phyloP scores from a whole-genome alignment of 805 yeast species.

The Cyberlindnera sargentensis region DNA sequence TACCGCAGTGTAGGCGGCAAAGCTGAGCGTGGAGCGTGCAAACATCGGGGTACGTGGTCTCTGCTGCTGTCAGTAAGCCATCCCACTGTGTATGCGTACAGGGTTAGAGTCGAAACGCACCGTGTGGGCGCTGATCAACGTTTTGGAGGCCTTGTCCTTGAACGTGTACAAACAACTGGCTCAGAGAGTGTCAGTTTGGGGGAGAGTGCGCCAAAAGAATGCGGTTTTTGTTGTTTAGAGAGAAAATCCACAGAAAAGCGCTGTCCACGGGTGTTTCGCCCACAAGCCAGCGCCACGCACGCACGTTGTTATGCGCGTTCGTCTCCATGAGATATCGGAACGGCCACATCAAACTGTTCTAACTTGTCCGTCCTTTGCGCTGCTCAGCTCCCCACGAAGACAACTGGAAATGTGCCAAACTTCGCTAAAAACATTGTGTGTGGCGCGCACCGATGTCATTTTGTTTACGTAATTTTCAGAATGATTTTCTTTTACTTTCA shows the following conservation, averaged over 20 bases:
- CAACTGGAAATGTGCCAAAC: no score
- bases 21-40: constrained; percentile 12
- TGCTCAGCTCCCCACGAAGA: no score
- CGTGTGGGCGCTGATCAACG: no score
- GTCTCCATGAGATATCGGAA: background rate
- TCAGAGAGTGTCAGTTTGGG: background rate
- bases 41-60: constrained; percentile 5
- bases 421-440: no score
- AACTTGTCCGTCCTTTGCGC: no score
- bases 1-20: constrained; percentile 12
- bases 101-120: no score
- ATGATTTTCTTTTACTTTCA: no score
- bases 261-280: constrained; percentile 10
- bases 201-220: background rate
- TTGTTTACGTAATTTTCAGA: no score
- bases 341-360: background rate
- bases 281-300: constrained; percentile 11
- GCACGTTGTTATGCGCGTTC: constrained; percentile 10
- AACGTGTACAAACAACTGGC: background rate
- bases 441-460: no score
- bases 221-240: no score
- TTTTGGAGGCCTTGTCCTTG: background rate
- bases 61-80: no score
- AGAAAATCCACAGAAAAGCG: constrained; percentile 9
- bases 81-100: no score